Evolutionary conservation across 1,284 basidiomycete genomes (phyloP).

Genomic region (Leccinum pallidistipes): DNA sequence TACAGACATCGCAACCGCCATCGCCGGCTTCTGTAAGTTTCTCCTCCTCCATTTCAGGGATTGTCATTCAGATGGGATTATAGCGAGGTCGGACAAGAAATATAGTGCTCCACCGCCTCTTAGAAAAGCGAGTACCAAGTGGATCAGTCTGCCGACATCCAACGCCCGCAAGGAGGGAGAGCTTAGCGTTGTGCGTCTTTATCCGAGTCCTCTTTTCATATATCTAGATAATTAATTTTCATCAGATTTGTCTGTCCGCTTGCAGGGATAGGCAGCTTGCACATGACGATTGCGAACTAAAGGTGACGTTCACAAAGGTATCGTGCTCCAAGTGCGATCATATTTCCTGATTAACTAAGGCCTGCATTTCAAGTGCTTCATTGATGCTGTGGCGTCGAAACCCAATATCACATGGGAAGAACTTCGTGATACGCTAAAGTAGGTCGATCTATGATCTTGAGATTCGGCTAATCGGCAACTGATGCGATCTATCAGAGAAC

Average conservation of each 20-base stretch:
- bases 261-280: constrained; percentile 13
- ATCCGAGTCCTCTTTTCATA: neutral
- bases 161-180: constrained; percentile 6
- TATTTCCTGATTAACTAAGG: neutral
- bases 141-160: constrained; percentile 5
- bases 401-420: constrained; percentile 23
- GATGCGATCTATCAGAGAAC: constrained; percentile 8
- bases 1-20: constrained; percentile 9
- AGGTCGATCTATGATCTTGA: neutral
- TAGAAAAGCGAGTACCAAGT: constrained; percentile 7
- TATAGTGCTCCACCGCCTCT: neutral
- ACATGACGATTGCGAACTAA: constrained; percentile 2
- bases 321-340: neutral
- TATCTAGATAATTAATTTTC: neutral
- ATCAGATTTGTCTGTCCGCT: constrained; percentile 32
- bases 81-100: constrained; percentile 15
- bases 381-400: constrained; percentile 18
- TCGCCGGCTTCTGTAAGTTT: constrained; percentile 17
- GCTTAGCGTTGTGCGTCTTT: constrained; percentile 20
- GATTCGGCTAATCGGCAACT: neutral
- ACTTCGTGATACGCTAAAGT: constrained; percentile 24
- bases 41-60: neutral
- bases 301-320: constrained; percentile 32
- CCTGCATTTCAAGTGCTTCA: constrained; percentile 23
- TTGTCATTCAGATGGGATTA: neutral